These are phyloP conservation scores for Rhododendron vialii DNA, from an alignment of 148 eudicot genomes.

Conservation along the genomic window DNA sequence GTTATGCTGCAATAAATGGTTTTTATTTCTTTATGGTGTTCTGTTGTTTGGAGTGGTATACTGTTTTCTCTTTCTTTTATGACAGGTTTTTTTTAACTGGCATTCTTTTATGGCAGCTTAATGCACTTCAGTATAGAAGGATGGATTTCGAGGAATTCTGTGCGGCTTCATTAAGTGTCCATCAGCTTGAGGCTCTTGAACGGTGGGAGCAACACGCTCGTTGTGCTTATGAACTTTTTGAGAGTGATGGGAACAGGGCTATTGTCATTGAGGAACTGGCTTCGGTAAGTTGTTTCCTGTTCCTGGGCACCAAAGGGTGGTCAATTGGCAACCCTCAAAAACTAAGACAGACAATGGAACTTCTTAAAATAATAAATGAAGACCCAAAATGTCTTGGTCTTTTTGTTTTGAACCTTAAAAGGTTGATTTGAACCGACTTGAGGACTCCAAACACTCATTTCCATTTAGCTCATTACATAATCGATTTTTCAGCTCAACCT, in stretches of 20 bases:
- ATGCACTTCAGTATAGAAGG: slow-evolving; percentile 69
- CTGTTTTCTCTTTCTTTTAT: background rate
- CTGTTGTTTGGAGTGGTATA: background rate
- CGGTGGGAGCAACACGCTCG: slow-evolving; percentile 90
- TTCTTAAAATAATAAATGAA: background rate
- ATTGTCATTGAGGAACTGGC: slow-evolving; percentile 80
- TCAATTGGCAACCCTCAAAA: background rate
- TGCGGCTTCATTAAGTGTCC: slow-evolving; percentile 63
- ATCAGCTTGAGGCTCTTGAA: slow-evolving; percentile 80
- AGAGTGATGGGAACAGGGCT: slow-evolving; percentile 71
- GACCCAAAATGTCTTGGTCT: background rate
- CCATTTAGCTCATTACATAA: background rate
- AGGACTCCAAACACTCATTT: background rate
- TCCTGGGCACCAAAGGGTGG: background rate
- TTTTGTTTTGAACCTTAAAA: background rate
- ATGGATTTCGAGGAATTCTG: slow-evolving; percentile 88
- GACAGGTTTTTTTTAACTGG: no score
- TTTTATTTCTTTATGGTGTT: background rate
- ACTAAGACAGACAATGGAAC: background rate
- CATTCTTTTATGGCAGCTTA: slow-evolving; percentile 35
- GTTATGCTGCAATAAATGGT: background rate
- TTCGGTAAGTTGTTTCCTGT: slow-evolving; percentile 46
- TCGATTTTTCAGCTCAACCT: background rate
- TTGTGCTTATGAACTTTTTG: slow-evolving; percentile 72
- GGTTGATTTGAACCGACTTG: background rate